Base-by-base conservation (phyloP, 2,329 filamentous ascomycete species). In the Botrytis byssoidea region DNA sequence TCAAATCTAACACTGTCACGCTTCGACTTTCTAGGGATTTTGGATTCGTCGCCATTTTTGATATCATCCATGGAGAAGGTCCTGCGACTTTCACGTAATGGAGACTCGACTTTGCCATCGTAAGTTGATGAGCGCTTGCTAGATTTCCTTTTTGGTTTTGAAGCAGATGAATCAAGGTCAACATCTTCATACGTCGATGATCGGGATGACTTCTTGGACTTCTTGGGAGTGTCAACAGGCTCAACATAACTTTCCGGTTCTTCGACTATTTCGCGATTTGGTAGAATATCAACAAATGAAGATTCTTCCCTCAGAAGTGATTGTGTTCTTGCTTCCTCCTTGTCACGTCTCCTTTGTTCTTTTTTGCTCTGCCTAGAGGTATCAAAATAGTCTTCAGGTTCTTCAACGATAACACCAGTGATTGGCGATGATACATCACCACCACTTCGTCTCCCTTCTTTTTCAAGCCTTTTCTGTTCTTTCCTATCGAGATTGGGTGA, bases 311-410 rank as follows among this genome's bases (percentile, higher is more conserved):
- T 66, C 44, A 77, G 69, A 42, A 72, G 84, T 82, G 75, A 83
- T 66, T 80, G 79, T 46, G 29, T 65, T 74, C 79, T 75, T 75
- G 82, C 79, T 32, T 81, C 80, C 25, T 81, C 82, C 79, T 86
- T 86, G 44, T 86, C 84, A 25, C 82, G 81, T 80, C 84, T 85
- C 79, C 85, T 86, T 77, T 83, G 83, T 74, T 87, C 85, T 79
- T 86, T 87, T 78, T 85, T 87, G 79, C 82, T 86, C 61, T 84
- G 75, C 73, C 83, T 85, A 14, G 77, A 74, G 37, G 70, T 20
- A 20, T 79, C 78, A 66, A 77, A 77, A 60, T 78, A 78, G n/a
- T 71, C 67, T 25, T 79, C 78, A n/a, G 77, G 75, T 57, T 81
- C 80, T 65, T 78, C 74, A 42, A 77, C 42, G 6, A 79, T 75